Conservation (phyloP, 805 yeast genomes). For the Starmerella floricola region DNA sequence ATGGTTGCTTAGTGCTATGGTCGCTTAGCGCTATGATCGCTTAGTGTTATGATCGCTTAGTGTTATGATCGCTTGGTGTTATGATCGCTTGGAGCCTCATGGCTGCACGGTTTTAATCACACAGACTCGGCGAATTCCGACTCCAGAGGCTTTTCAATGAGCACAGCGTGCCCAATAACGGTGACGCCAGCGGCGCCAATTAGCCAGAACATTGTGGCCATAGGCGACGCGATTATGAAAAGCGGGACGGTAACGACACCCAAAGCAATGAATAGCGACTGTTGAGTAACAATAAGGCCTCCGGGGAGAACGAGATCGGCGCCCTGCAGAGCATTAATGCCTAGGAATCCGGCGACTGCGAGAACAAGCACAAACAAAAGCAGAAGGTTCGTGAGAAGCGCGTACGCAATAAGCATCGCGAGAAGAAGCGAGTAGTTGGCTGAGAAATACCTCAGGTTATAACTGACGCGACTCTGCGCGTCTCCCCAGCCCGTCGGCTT, state of each 20-base stretch:
- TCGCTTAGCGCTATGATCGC: too few relatives aligned
- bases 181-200: constrained; percentile 71
- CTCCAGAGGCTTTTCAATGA: constrained; percentile 92
- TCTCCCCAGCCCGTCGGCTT: constrained; percentile 86
- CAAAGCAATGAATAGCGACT: constrained; percentile 65
- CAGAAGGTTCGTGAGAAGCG: constrained; percentile 73
- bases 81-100: too few relatives aligned
- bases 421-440: constrained; percentile 74
- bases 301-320: constrained; percentile 61
- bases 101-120: constrained; percentile 16
- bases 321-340: constrained; percentile 70
- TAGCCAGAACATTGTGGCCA: constrained; percentile 84
- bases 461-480: constrained; percentile 74
- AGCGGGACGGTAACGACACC: constrained; percentile 65
- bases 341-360: constrained; percentile 60
- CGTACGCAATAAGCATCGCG: constrained; percentile 62
- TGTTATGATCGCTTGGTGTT: too few relatives aligned
- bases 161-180: constrained; percentile 74
- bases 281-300: constrained; percentile 60
- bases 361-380: constrained; percentile 71
- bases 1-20: too few relatives aligned
- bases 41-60: too few relatives aligned
- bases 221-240: constrained; percentile 78
- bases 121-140: constrained; percentile 70
- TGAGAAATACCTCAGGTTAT: constrained; percentile 74